Evolutionary conservation across 164 flowering plant species (phyloP), one percentile per base, ranked within the genome.

Genomic region (Tinospora cordifolia): DNA sequence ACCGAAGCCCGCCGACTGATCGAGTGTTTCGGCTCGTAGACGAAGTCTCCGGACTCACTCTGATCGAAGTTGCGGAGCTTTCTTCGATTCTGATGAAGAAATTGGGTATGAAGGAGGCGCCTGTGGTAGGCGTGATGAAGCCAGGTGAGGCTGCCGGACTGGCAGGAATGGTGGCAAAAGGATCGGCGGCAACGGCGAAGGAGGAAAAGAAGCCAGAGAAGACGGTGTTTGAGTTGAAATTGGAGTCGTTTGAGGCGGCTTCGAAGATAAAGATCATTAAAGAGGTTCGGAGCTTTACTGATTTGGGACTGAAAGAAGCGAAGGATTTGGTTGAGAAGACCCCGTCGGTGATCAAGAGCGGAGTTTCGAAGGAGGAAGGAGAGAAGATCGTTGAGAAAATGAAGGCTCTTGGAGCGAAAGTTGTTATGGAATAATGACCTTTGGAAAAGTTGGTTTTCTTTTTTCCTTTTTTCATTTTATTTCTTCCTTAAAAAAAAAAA

Each of bases 1-100:
- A 91, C 70, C 91, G 96, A 2, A 88, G 94, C 73, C 98, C 97
- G 47, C 98, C 98, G 6, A 82, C 93, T 0, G 89, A 80, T 12
- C 84, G 97, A 14, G 97, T 93, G 1, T 90, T 87, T 69, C 73
- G 89, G 81, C 90, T 93, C 5, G 98, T 91, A 2, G 97, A 93
- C 68, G 96, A 93, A 74, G 70, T 91, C 2, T 66, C 97, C 0
- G 79, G 83, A 3, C 88, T 93, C 30, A 90, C 93, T 2, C 65
- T 93, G 65, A 34, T 75, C 6, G 94, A 93, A 77, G 74, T 79
- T 8, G 74, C 88, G 0, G 89, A 87, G 74, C 75, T 91, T 15
- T 84, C 89, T 2, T 39, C 80, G 1, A 83, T 93, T 67, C 26
- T 93, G 77, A 88, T 84, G 97, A 83, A 74, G 74, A 93, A 87